phyloP scores from a whole-genome alignment of 2,329 filamentous ascomycete genomes.

The Simplicillium sp. region DNA sequence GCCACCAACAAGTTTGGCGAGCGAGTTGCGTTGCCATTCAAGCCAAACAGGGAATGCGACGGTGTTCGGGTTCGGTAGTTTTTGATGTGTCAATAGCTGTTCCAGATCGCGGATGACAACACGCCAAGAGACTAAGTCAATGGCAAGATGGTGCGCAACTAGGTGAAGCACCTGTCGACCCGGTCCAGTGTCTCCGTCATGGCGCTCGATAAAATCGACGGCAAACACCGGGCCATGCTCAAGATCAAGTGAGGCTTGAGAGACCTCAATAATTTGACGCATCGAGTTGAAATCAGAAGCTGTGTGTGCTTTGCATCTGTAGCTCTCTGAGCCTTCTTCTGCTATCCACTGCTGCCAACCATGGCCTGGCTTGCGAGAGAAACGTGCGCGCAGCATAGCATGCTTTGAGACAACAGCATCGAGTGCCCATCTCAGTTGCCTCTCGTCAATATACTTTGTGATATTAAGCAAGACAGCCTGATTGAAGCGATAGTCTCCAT shows the following conservation, averaged over 20 bases:
- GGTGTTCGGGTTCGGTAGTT: not conserved
- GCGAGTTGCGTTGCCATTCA: too few species aligned
- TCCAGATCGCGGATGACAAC: constrained; percentile 15
- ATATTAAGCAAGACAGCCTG: constrained; percentile 32
- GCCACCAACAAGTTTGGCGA: too few species aligned
- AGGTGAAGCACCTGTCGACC: constrained; percentile 6
- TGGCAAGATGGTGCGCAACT: constrained; percentile 11
- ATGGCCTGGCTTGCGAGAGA: constrained; percentile 9
- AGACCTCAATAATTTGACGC: not conserved
- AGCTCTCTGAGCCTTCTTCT: constrained; percentile 6
- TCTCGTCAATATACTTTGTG: constrained; percentile 6
- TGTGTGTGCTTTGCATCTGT: constrained; percentile 5
- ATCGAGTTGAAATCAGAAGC: not conserved
- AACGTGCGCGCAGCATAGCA: constrained; percentile 26
- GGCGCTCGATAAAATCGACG: constrained; percentile 8
- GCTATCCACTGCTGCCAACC: too few species aligned
- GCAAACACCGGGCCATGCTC: constrained; percentile 11
- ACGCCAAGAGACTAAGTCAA: constrained; percentile 41
- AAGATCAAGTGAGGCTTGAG: constrained; percentile 8
- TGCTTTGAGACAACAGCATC: constrained; percentile 18
- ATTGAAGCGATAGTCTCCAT: constrained; percentile 27
- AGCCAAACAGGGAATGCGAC: constrained; percentile 25
- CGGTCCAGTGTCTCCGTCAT: not conserved
- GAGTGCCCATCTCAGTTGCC: constrained; percentile 12
- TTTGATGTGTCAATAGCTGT: constrained; percentile 1